Conservation (phyloP, 352 stramenopile genomes). For the Phytophthora fragariae region DNA sequence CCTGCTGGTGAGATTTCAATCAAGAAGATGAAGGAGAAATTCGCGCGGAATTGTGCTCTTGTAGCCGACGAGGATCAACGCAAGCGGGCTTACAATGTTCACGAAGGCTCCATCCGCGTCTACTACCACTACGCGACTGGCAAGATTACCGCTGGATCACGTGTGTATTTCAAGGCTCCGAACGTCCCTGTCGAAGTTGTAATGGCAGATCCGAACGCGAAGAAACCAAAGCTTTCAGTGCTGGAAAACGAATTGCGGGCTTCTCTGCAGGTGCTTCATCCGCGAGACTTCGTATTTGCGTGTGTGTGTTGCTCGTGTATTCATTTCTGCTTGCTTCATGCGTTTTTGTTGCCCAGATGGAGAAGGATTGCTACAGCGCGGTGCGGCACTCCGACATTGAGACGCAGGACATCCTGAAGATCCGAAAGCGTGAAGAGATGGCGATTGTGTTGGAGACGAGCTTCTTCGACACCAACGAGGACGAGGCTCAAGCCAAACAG, state of each 20-base stretch:
- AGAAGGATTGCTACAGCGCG: constrained; percentile 93
- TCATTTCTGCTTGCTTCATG: background rate
- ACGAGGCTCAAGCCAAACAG: constrained; percentile 66
- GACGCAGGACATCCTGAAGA: constrained; percentile 92
- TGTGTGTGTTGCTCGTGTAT: constrained; percentile 1
- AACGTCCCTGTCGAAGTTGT: constrained; percentile 76
- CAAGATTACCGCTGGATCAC: constrained; percentile 89
- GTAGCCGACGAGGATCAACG: constrained; percentile 83
- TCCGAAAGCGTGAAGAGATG: constrained; percentile 89
- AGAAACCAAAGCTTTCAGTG: constrained; percentile 76
- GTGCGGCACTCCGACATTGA: constrained; percentile 90
- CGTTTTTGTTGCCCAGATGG: constrained; percentile 44
- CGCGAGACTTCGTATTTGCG: background rate
- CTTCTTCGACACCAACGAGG: constrained; percentile 83
- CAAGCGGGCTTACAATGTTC: constrained; percentile 92
- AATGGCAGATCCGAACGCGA: constrained; percentile 70
- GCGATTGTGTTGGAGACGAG: constrained; percentile 84
- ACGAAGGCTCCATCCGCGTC: constrained; percentile 89
- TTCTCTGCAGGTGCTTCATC: constrained; percentile 56
- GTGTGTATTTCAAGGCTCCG: constrained; percentile 84
- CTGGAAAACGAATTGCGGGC: constrained; percentile 77
- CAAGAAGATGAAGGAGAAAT: constrained; percentile 95
- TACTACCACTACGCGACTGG: constrained; percentile 93
- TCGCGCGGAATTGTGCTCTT: constrained; percentile 64
- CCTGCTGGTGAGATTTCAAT: constrained; percentile 83